Conservation (phyloP, 2,329 filamentous ascomycete species). For the Cytospora mali region DNA sequence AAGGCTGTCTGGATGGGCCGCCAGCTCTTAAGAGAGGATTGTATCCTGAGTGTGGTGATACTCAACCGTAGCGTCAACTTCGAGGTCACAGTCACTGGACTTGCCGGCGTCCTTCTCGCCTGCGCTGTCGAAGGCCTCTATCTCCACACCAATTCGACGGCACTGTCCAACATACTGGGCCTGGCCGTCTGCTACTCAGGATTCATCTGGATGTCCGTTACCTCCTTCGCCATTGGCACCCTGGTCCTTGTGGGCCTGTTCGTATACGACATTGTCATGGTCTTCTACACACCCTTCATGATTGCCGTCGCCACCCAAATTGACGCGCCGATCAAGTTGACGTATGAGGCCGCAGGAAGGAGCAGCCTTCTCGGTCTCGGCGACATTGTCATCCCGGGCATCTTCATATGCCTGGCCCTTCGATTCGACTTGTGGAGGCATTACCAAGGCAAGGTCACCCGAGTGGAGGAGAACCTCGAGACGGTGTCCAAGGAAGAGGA, state of each 20-base stretch:
- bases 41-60: slow-evolving; percentile 53
- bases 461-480: slow-evolving; percentile 43
- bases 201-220: slow-evolving; percentile 83
- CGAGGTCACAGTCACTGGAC: slow-evolving; percentile 58
- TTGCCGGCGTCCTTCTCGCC: slow-evolving; percentile 59
- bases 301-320: slow-evolving; percentile 84
- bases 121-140: slow-evolving; percentile 62
- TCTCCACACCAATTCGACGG: slow-evolving; percentile 60
- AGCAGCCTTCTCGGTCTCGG: slow-evolving; percentile 85
- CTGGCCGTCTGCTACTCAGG: slow-evolving; percentile 85
- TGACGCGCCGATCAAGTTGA: slow-evolving; percentile 90
- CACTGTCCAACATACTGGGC: slow-evolving; percentile 82
- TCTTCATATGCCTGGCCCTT: slow-evolving; percentile 84
- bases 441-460: slow-evolving; percentile 70
- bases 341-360: slow-evolving; percentile 67
- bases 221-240: slow-evolving; percentile 80
- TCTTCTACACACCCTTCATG: slow-evolving; percentile 88
- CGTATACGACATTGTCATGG: slow-evolving; percentile 93
- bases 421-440: slow-evolving; percentile 89
- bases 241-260: slow-evolving; percentile 80
- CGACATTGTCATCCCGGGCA: slow-evolving; percentile 91
- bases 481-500: slow-evolving; percentile 32
- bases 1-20: slow-evolving; percentile 54
- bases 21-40: slow-evolving; percentile 52
- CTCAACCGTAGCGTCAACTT: slow-evolving; percentile 54